phyloP scores from a whole-genome alignment of 2,329 filamentous ascomycete genomes.

The Leptographium lundbergii region DNA sequence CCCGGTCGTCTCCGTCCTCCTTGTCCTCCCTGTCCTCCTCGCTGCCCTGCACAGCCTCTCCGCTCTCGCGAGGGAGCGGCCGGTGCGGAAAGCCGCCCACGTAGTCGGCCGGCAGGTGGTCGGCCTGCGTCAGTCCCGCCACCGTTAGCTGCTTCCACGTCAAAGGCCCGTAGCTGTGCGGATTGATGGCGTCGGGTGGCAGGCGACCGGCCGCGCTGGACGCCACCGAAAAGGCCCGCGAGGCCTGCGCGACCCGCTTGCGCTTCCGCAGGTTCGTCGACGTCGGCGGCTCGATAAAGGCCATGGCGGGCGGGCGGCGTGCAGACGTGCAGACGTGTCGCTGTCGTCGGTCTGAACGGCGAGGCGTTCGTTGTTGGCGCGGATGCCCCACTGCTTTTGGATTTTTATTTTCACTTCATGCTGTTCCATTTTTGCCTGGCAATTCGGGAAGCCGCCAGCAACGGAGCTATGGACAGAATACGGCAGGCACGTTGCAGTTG shows the following conservation, averaged over 20 bases:
- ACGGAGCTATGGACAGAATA: not conserved
- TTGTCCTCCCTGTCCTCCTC: slow-evolving; percentile 4
- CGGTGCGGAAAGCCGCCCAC: slow-evolving; percentile 40
- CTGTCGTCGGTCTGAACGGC: too few relatives aligned
- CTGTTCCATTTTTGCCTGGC: too few relatives aligned
- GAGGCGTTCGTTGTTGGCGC: not conserved
- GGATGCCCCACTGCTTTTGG: not conserved
- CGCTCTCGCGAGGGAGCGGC: slow-evolving; percentile 16
- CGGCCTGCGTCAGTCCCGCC: slow-evolving; percentile 37
- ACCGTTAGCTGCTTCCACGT: slow-evolving; percentile 39
- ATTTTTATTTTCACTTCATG: not conserved
- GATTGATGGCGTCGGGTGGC: slow-evolving; percentile 33
- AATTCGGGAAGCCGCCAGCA: too few relatives aligned
- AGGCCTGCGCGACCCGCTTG: slow-evolving; percentile 12
- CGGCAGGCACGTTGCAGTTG: not conserved
- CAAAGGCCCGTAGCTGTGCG: slow-evolving; percentile 39
- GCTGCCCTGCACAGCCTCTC: not conserved
- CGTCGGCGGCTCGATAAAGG: slow-evolving; percentile 9
- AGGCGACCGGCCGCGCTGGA: slow-evolving; percentile 12
- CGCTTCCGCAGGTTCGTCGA: slow-evolving; percentile 20
- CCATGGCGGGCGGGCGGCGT: slow-evolving; percentile 2
- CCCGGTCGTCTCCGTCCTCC: not conserved
- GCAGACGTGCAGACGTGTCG: too few relatives aligned
- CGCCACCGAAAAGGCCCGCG: slow-evolving; percentile 6
- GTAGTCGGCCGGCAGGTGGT: slow-evolving; percentile 25